Conservation (phyloP, 257 asterid species). For the Solanum chiquidenum region DNA sequence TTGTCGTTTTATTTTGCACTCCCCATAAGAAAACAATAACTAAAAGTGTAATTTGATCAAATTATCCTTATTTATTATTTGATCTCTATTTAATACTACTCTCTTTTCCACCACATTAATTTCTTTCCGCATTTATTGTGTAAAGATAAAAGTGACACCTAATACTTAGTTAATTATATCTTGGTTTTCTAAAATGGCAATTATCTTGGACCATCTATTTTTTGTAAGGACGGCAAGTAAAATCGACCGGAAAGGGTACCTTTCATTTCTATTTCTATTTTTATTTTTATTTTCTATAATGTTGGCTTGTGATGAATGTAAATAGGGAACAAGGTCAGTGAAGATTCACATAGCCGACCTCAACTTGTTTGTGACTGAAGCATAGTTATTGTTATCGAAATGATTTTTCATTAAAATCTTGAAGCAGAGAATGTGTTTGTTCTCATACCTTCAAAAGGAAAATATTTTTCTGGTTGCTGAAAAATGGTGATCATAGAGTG, state of each 20-base stretch:
- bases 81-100: background rate
- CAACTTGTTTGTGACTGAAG: background rate
- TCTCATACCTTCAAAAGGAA: constrained; percentile 18
- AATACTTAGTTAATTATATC: no score
- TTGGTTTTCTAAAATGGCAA: no score
- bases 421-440: background rate
- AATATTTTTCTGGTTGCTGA: constrained; percentile 11
- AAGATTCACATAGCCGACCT: no score
- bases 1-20: no score
- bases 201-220: no score
- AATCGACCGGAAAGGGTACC: no score
- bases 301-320: no score
- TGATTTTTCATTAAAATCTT: background rate
- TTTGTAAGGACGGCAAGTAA: no score
- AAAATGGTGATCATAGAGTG: constrained; percentile 10
- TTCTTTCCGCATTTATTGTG: background rate
- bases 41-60: background rate
- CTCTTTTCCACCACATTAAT: background rate
- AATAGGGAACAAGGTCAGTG: no score
- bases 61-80: no score
- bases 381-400: background rate
- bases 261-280: accelerated
- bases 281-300: no score
- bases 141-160: background rate
- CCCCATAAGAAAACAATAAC: background rate